phyloP scores from a whole-genome alignment of 2,329 filamentous ascomycete genomes.

The Colletotrichum coccodes region DNA sequence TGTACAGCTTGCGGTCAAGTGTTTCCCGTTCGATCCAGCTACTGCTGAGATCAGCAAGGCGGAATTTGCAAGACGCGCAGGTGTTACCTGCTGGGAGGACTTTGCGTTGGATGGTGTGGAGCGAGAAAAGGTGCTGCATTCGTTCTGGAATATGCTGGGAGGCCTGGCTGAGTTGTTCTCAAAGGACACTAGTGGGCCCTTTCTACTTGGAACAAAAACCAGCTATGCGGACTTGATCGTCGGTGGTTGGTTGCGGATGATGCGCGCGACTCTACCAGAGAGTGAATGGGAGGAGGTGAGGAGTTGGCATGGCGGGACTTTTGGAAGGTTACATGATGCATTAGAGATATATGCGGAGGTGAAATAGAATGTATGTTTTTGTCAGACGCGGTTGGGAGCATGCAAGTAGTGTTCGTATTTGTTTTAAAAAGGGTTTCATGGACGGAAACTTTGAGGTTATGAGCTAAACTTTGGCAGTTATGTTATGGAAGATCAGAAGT shows the following conservation, averaged over 20 bases:
- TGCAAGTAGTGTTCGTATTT: background rate
- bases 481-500: too few species aligned
- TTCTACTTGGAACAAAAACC: slow-evolving; percentile 54
- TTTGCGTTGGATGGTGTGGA: slow-evolving; percentile 49
- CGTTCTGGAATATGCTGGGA: slow-evolving; percentile 53
- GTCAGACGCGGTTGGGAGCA: background rate
- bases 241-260: slow-evolving; percentile 65
- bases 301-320: slow-evolving; percentile 61
- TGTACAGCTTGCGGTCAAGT: slow-evolving; percentile 48
- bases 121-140: slow-evolving; percentile 47
- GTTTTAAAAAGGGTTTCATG: background rate
- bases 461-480: too few species aligned
- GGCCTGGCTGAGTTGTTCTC: slow-evolving; percentile 53
- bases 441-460: background rate
- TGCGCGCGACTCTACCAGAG: slow-evolving; percentile 48
- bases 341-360: slow-evolving; percentile 48
- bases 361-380: slow-evolving; percentile 36
- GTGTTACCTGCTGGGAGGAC: slow-evolving; percentile 55
- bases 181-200: slow-evolving; percentile 54
- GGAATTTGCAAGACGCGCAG: slow-evolving; percentile 59
- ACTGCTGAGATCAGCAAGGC: slow-evolving; percentile 54
- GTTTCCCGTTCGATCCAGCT: slow-evolving; percentile 61
- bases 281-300: slow-evolving; percentile 58
- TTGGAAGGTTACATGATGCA: slow-evolving; percentile 60
- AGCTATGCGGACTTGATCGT: slow-evolving; percentile 68